phyloP scores from a whole-genome alignment of 192 early-diverging fungal genomes.

The Spinellus fusiger region DNA sequence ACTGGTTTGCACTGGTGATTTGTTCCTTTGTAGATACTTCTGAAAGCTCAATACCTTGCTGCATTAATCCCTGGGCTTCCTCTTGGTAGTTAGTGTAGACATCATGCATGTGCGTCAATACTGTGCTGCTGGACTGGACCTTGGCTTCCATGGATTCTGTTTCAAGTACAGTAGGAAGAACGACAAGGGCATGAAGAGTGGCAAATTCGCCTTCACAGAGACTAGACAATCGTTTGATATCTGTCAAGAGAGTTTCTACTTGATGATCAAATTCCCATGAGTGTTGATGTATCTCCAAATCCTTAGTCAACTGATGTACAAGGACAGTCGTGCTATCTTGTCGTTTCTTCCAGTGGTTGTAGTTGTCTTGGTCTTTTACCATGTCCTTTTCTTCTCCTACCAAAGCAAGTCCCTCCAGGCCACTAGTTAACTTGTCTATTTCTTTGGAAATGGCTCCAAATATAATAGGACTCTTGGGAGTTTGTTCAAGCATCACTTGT shows the following conservation, averaged over 20 bases:
- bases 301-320: neutral
- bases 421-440: neutral
- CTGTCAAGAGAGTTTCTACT: neutral
- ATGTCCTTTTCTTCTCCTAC: neutral
- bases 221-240: neutral
- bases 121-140: neutral
- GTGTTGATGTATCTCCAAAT: neutral
- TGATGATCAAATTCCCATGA: neutral
- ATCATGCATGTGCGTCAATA: neutral
- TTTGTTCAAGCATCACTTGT: neutral
- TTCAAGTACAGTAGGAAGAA: neutral
- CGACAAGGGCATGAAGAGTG: neutral
- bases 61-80: neutral
- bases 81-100: neutral
- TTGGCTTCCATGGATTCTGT: neutral
- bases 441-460: neutral
- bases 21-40: no score
- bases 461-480: neutral
- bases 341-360: neutral
- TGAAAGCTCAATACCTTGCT: neutral
- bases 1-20: no score
- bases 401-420: neutral
- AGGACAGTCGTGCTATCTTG: neutral
- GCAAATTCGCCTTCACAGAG: neutral
- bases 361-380: neutral